Base-by-base conservation (phyloP, 768 basidiomycete genomes). In the Tulasnella sp. region DNA sequence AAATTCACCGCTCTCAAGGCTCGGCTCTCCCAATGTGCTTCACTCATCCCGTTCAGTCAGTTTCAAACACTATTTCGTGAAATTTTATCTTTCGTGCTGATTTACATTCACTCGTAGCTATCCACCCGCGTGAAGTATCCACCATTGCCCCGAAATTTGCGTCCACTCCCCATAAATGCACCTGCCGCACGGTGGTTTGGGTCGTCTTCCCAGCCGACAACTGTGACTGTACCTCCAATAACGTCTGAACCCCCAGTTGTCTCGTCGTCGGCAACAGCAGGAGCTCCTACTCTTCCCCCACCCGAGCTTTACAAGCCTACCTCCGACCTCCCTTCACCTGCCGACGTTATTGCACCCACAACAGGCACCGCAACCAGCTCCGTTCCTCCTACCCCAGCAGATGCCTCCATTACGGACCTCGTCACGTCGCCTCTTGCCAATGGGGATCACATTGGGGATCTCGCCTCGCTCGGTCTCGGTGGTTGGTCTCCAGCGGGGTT, bases 401-500 rank as follows among this genome's bases (percentile, higher is more conserved):
- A 74, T 40, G 73, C 49, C 11, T 74, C 73, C 1, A 74, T 74
- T 25, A 25, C 54, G 25, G 73, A 74, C 45, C 25, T 74, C 9
- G 36, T 74, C 52, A 74, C 73, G n/a, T 19, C 73, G 3, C 73
- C 73, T 22, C 52, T 74, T 0, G 73, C 76, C 36, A 76, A 40
- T 9, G 77, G 77, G 9, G 77, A 78, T 67, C 77, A 77, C 76
- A 45, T 78, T 64, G 92, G 92, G 1, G 91, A 93, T 82, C 85
- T 94, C 49, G 88, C 89, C 19, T 87, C 88, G 4, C 85, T 93
- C 49, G 93, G 91, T 2, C 83, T 94, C 2, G 83, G 85, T 19
- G 81, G 85, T 22, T 92, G 89, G 88, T 84, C 87, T 68, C 93
- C 92, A 2, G 87, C 89, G 0, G 92, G 91, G 0, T 79, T 91